phyloP scores from a whole-genome alignment of 805 yeast genomes.

The Blastobotrys attinorum region DNA sequence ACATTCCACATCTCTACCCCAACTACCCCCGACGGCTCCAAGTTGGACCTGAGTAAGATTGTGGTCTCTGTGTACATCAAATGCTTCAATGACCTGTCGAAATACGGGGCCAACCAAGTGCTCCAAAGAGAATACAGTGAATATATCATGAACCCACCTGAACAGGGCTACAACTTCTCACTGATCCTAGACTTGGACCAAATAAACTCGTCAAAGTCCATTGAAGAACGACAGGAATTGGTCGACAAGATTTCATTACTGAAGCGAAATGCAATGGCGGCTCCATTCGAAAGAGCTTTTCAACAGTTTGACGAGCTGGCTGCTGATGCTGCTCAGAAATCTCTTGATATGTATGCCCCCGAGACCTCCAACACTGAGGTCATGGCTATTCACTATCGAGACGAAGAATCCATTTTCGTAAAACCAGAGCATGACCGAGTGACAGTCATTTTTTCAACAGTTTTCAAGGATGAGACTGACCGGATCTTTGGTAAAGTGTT shows the following conservation, averaged over 20 bases:
- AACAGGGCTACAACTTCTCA: constrained; percentile 77
- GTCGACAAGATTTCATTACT: constrained; percentile 62
- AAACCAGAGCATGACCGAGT: constrained; percentile 93
- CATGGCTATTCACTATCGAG: constrained; percentile 75
- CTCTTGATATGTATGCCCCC: constrained; percentile 34
- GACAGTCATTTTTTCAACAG: constrained; percentile 89
- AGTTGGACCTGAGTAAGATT: constrained; percentile 41
- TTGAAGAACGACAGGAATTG: constrained; percentile 44
- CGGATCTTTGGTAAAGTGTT: constrained; percentile 38
- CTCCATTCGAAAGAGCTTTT: constrained; percentile 87
- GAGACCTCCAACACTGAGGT: constrained; percentile 45
- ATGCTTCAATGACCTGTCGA: constrained; percentile 65
- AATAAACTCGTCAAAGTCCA: constrained; percentile 30
- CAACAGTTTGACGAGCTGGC: constrained; percentile 62
- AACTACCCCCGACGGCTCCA: constrained; percentile 33
- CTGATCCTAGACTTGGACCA: constrained; percentile 53
- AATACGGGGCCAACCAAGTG: constrained; percentile 44
- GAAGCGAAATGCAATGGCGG: constrained; percentile 83
- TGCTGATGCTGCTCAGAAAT: constrained; percentile 29
- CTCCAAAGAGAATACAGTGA: constrained; percentile 43
- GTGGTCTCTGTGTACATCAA: constrained; percentile 64
- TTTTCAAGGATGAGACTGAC: constrained; percentile 95
- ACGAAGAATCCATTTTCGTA: constrained; percentile 83
- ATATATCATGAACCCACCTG: constrained; percentile 44
- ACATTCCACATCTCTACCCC: constrained; percentile 91